phyloP scores from a whole-genome alignment of 257 asterid genomes.

The Solanum commersonii region DNA sequence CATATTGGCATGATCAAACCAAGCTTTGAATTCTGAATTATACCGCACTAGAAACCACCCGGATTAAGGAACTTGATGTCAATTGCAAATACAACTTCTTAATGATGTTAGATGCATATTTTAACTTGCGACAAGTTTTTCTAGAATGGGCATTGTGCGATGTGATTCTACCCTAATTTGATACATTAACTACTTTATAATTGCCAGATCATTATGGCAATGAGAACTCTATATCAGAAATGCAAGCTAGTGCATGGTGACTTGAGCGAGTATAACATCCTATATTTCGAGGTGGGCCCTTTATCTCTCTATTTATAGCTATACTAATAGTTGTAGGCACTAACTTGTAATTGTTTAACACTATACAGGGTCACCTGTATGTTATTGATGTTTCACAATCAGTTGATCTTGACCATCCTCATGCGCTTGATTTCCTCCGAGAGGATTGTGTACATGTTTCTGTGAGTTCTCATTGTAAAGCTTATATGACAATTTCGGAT shows the following conservation, averaged over 20 bases:
- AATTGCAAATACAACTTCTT: background rate
- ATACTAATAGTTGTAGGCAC: background rate
- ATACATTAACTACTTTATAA: background rate
- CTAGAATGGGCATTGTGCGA: background rate
- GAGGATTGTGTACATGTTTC: slow-evolving; percentile 89
- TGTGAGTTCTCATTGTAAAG: slow-evolving; percentile 25
- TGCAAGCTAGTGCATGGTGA: slow-evolving; percentile 98
- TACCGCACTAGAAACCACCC: background rate
- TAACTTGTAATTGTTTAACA: background rate
- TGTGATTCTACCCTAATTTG: background rate
- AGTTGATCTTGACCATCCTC: slow-evolving; percentile 98
- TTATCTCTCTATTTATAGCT: background rate
- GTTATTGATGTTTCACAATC: slow-evolving; percentile 93
- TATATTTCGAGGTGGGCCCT: slow-evolving; percentile 60
- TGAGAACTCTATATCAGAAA: slow-evolving; percentile 83
- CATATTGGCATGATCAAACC: background rate
- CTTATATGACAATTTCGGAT: background rate
- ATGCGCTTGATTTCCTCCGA: slow-evolving; percentile 78
- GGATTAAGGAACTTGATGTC: background rate
- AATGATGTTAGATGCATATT: background rate
- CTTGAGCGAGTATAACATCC: slow-evolving; percentile 89
- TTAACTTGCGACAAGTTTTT: background rate
- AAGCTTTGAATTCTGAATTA: background rate
- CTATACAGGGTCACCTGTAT: slow-evolving; percentile 74
- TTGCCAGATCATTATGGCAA: slow-evolving; percentile 58